A percentile compares a stretch with the other conserved stretches of the same genome.
Evolutionary conservation across 2,329 filamentous ascomycete genomes (phyloP).

Genomic region (Shiraia bambusicola): DNA sequence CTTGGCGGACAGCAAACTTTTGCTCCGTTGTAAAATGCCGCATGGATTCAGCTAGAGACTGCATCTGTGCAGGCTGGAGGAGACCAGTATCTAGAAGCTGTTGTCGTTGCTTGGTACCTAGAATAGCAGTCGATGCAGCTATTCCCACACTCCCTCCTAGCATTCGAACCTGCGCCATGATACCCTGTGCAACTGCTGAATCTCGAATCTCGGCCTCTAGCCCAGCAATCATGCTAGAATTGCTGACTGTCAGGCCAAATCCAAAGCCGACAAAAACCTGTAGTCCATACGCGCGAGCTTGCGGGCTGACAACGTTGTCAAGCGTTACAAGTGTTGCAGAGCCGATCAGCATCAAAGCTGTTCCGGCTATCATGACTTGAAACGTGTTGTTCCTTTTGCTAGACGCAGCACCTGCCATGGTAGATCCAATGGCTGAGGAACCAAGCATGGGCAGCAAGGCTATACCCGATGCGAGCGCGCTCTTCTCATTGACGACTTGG

Average conservation of each 20-base stretch:
- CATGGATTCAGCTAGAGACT: conserved; percentile 11
- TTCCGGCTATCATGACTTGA: conserved; percentile 4
- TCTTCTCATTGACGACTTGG: conserved; percentile 9
- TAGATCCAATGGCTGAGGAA: conserved; percentile 7
- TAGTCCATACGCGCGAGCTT: conserved; percentile 8
- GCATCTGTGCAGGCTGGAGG: conserved; percentile 4
- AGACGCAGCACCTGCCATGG: conserved; percentile 8
- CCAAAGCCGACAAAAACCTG: conserved; percentile 11
- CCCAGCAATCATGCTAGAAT: conserved; percentile 8
- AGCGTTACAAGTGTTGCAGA: conserved; percentile 7
- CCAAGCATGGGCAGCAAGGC: conserved; percentile 12
- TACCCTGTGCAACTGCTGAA: conserved; percentile 10
- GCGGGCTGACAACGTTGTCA: background rate
- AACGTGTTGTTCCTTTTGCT: conserved; percentile 11
- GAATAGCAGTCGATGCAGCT: conserved; percentile 12
- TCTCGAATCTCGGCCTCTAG: conserved; percentile 7
- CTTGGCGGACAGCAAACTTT: conserved; percentile 4
- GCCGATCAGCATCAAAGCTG: conserved; percentile 9
- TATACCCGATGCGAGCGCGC: conserved; percentile 6
- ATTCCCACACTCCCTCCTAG: conserved; percentile 13
- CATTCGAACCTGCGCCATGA: conserved; percentile 12
- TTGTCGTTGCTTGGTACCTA: conserved; percentile 9
- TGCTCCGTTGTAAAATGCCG: conserved; percentile 1
- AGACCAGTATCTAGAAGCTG: conserved; percentile 6
- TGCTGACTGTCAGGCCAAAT: conserved; percentile 9